These are phyloP conservation scores for Apiotrichum laibachii DNA, from an alignment of 1,284 basidiomycete genomes.

Conservation along the genomic window DNA sequence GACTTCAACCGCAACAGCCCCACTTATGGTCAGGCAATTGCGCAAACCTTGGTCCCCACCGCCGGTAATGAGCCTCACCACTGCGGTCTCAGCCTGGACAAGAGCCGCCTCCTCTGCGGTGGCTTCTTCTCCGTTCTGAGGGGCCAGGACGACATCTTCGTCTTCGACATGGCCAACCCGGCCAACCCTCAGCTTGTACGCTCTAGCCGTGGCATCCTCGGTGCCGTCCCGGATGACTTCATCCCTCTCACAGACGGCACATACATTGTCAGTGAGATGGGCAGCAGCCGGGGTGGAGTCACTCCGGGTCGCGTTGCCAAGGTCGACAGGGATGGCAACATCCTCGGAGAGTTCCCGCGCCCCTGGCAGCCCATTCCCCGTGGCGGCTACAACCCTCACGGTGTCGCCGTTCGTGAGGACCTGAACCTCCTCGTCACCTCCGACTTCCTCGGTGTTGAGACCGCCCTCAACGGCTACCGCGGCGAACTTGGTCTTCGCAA, in stretches of 20 bases:
- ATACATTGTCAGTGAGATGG: slow-evolving; percentile 20
- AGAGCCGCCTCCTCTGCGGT: slow-evolving; percentile 13
- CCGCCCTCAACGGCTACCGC: slow-evolving; percentile 5
- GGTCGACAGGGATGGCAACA: slow-evolving; percentile 13
- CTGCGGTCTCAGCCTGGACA: slow-evolving; percentile 14
- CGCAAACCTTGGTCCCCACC: slow-evolving; percentile 7
- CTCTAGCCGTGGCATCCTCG: not conserved
- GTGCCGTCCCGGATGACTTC: slow-evolving; percentile 19
- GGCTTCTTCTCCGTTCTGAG: slow-evolving; percentile 19
- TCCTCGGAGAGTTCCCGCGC: slow-evolving; percentile 13
- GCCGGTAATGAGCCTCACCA: slow-evolving; percentile 20
- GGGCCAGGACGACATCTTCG: slow-evolving; percentile 14
- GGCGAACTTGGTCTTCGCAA: slow-evolving; percentile 10
- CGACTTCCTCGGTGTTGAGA: slow-evolving; percentile 14
- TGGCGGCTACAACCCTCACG: slow-evolving; percentile 16
- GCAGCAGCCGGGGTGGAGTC: slow-evolving; percentile 6
- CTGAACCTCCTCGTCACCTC: slow-evolving; percentile 19
- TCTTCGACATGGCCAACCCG: slow-evolving; percentile 15
- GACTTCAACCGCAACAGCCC: slow-evolving; percentile 16
- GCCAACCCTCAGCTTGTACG: slow-evolving; percentile 3
- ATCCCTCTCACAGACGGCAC: slow-evolving; percentile 13
- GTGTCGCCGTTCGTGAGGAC: slow-evolving; percentile 18
- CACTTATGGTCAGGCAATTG: slow-evolving; percentile 13
- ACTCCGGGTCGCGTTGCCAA: slow-evolving; percentile 12
- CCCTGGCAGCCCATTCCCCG: not conserved